Evolutionary conservation across 2,329 filamentous ascomycete species (phyloP).

Genomic region (Trichoderma hamatum): DNA sequence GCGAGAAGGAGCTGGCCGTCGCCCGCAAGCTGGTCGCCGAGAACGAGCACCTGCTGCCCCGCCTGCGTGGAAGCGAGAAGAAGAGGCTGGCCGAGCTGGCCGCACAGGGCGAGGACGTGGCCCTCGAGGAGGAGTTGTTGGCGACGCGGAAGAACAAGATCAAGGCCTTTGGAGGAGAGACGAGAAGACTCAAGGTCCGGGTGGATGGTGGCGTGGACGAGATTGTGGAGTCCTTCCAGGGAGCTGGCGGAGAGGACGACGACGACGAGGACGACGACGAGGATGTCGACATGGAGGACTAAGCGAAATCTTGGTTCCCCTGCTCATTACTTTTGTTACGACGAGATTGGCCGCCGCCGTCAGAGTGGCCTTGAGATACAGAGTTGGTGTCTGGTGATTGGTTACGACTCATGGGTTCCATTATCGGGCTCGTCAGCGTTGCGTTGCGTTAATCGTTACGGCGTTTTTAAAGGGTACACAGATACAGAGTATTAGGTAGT

Average conservation of each 20-base stretch:
- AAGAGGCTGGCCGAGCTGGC: constrained; percentile 59
- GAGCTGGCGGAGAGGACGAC: constrained; percentile 33
- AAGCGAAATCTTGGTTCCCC: constrained; percentile 9
- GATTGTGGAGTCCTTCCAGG: constrained; percentile 26
- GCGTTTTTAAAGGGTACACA: constrained; percentile 26
- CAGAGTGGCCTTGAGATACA: constrained; percentile 19
- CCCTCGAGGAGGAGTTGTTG: constrained; percentile 46
- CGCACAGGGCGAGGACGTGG: constrained; percentile 51
- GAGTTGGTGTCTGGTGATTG: constrained; percentile 19
- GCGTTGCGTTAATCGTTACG: constrained; percentile 25
- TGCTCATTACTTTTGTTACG: constrained; percentile 22
- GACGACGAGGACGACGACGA: constrained; percentile 34
- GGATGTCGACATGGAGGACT: constrained; percentile 43
- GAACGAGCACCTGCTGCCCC: constrained; percentile 89
- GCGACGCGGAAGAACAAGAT: constrained; percentile 37
- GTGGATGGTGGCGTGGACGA: constrained; percentile 43
- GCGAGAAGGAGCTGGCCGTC: constrained; percentile 74
- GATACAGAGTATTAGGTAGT: constrained; percentile 11
- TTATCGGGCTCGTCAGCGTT: constrained; percentile 27
- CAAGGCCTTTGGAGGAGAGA: constrained; percentile 49
- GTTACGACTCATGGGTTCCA: constrained; percentile 22
- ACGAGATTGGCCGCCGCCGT: constrained; percentile 16
- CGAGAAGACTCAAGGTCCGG: constrained; percentile 44
- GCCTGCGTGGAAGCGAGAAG: constrained; percentile 66
- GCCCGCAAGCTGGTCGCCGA: constrained; percentile 88